Evolutionary conservation across 1,139 yeast species (phyloP), one percentile per base, ranked within the genome.

Genomic region (Saccharomyces hybrid): DNA sequence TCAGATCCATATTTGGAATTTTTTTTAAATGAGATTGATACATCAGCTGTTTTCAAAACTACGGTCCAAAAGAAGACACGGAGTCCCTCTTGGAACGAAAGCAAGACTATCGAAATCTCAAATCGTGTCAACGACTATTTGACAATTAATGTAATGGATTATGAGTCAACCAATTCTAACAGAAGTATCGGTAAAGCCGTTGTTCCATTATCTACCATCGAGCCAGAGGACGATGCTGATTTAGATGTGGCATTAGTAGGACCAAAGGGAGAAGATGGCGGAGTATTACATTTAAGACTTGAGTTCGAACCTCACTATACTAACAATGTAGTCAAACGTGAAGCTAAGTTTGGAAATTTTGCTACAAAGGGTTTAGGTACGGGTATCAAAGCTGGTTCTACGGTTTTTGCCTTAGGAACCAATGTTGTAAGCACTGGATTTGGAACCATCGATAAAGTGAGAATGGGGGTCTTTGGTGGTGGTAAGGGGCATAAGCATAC

Each of bases 161-260:
- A 97, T 96, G 98, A 91, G 70, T 81, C 89, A 61, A 96, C 96
- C 61, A 88, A 84, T 58, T 82, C 80, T 59, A 95, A 91, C 69
- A 97, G 91, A 69, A 76, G 78, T 59, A 76, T 91, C 56, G 96
- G 97, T 54, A 73, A 73, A 32, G 88, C 84, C 14, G 63, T 66
- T 34, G 68, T 88, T 57, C 78, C 80, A n/a, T 72, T 91, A 58
- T 70, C 79, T 0, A 82, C 82, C 9, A 75, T 90, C 49, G 84
- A 84, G 62, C 79, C 83, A 13, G 74, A 77, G 32, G 76, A 76
- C 47, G 78, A 79, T 26, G 72, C 75, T 16, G 83, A 81, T 25
- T 65, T 79, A 50, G 79, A 78, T 44, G 71, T 86, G 32, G 78
- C 80, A 6, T 75, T 91, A 59, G 63, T 61, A 23, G 75, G 74